Base-by-base conservation (phyloP, 2,329 filamentous ascomycete species). In the Ceratocystis cubensis region DNA sequence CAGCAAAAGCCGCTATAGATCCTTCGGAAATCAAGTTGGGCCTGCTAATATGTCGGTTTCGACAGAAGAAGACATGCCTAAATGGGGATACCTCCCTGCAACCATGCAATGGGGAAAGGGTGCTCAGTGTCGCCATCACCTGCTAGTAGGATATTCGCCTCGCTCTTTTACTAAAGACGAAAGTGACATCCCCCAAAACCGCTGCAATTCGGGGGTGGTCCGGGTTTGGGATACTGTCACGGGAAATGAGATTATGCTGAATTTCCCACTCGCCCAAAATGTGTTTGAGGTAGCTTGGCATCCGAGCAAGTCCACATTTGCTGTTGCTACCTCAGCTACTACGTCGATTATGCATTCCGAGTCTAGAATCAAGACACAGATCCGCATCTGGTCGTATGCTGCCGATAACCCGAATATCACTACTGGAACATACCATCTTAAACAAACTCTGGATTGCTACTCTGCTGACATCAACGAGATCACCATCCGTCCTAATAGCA, bases 231-330 rank as follows among this genome's bases (percentile, higher is more conserved):
- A 87, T 71, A 79, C 80, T 0, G 65, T 72, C 0, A 75, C 74
- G 1, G 75, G 76, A 8, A 72, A 75, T 8, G 75, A 77, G 57
- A 74, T 84, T 57, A 76, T 75, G 3, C 77, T 87, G 2, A 74
- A 77, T 22, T 79, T 80, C 2, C 80, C 78, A 1, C 79, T 79
- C 0, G 80, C 78, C 0, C 79, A 83, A 59, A 87, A 87, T 66
- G 82, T 86, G 1, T 87, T 87, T 57, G 84, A 87, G 70, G 81
- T 86, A 1, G 75, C 79, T 0, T 87, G 84, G 84, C 84, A 87
- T 70, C 84, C 84, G 0, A 77, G 71, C 0, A 75, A 81, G 59
- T 74, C 76, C 2, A 76, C 77, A 25, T 87, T 87, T 69, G 75
- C 83, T 4, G 82, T 79, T 3, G 84, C 83, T 1, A 86, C 83